These are phyloP conservation scores for Zalerion maritima DNA, from an alignment of 495 filamentous ascomycete species.

Conservation along the genomic window DNA sequence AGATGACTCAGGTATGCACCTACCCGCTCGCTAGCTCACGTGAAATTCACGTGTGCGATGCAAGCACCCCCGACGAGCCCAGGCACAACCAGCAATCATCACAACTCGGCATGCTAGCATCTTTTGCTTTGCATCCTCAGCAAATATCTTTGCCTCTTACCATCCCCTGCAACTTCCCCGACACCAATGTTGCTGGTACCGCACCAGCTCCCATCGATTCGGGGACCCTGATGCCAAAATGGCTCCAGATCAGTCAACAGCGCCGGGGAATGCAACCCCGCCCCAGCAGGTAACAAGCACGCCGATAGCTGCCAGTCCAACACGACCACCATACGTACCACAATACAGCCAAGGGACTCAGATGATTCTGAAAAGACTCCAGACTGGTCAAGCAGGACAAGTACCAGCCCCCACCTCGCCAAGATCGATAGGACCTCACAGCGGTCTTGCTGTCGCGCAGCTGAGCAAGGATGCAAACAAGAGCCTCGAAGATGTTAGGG, in stretches of 20 bases:
- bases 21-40: too few species aligned
- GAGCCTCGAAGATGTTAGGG: conserved; percentile 31
- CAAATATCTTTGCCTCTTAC: too few species aligned
- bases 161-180: conserved; percentile 4
- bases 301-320: conserved; percentile 1
- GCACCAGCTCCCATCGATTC: conserved; percentile 5
- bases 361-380: conserved; percentile 42
- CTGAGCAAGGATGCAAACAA: conserved; percentile 34
- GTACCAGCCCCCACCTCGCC: conserved; percentile 21
- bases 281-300: too few species aligned
- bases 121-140: too few species aligned
- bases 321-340: conserved; percentile 27
- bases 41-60: too few species aligned
- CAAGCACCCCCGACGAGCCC: too few species aligned
- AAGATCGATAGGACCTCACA: conserved; percentile 13
- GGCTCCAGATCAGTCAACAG: conserved; percentile 12
- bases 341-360: conserved; percentile 41
- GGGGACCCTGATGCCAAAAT: conserved; percentile 5
- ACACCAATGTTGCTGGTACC: conserved; percentile 4
- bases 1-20: too few species aligned
- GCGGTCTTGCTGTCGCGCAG: conserved; percentile 19
- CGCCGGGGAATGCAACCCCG: too few species aligned
- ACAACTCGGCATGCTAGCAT: too few species aligned
- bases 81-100: too few species aligned
- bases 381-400: conserved; percentile 10